Percentiles rank a stretch among this genome's conserved stretches.
Evolutionary conservation across 257 asterid genomes (phyloP).

Genomic region (Echites panduratus): DNA sequence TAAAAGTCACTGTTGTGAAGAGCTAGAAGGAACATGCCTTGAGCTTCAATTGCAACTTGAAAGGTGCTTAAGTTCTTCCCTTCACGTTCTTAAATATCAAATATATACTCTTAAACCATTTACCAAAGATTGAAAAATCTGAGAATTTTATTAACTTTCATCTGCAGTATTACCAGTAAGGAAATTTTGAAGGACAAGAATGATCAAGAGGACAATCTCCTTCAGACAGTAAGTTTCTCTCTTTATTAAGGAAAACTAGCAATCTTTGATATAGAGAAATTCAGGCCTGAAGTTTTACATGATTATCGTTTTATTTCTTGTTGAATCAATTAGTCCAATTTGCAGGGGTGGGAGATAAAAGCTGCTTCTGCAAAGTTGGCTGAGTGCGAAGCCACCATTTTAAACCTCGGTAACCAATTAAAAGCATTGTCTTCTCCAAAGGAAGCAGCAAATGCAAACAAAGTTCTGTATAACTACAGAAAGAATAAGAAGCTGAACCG

Average conservation of each 20-base stretch:
- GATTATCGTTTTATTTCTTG: neutral
- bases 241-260: neutral
- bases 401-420: constrained; percentile 68
- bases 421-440: constrained; percentile 47
- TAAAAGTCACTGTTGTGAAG: constrained; percentile 57
- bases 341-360: constrained; percentile 75
- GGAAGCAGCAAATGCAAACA: constrained; percentile 38
- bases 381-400: constrained; percentile 71
- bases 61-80: constrained; percentile 36
- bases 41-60: constrained; percentile 91
- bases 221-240: constrained; percentile 50
- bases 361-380: constrained; percentile 73
- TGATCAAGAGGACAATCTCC: constrained; percentile 43
- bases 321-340: constrained; percentile 1
- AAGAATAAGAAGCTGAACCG: constrained; percentile 31
- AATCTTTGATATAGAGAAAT: neutral
- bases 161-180: constrained; percentile 34
- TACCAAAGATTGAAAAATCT: neutral
- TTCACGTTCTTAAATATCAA: neutral
- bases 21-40: constrained; percentile 66
- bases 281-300: neutral
- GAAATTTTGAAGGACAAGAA: constrained; percentile 23
- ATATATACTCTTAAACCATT: neutral
- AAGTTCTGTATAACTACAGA: constrained; percentile 27
- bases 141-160: constrained; percentile 6